Evolutionary conservation across 768 basidiomycete genomes (phyloP).

Genomic region (Tulasnella sp.): DNA sequence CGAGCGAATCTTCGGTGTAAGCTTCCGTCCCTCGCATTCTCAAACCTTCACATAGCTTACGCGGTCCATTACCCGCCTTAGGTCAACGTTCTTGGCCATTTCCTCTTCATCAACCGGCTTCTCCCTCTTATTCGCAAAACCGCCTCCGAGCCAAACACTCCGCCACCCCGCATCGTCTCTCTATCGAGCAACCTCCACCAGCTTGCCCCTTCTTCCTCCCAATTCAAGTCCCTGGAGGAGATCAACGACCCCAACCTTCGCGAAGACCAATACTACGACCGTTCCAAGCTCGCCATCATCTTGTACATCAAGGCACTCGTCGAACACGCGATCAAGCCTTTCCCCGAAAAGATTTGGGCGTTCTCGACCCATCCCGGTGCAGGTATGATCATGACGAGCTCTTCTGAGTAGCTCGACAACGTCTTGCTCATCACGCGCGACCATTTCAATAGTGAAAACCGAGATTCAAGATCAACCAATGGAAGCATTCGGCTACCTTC

Average conservation of each 20-base stretch:
- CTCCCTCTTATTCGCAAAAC: slow-evolving; percentile 37
- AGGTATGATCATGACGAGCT: not conserved
- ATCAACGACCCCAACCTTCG: slow-evolving; percentile 32
- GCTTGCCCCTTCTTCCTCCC: slow-evolving; percentile 30
- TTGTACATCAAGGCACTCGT: slow-evolving; percentile 32
- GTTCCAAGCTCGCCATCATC: slow-evolving; percentile 39
- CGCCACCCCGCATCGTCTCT: slow-evolving; percentile 36
- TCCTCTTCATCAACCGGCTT: slow-evolving; percentile 38
- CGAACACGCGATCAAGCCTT: slow-evolving; percentile 32
- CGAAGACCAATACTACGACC: slow-evolving; percentile 33
- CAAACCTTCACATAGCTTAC: not conserved
- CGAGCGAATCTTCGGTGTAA: slow-evolving; percentile 23
- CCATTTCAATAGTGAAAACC: slow-evolving; percentile 26
- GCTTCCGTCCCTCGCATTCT: not conserved
- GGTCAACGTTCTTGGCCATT: slow-evolving; percentile 37
- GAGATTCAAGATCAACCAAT: slow-evolving; percentile 30
- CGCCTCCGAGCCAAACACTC: slow-evolving; percentile 24
- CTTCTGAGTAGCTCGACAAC: not conserved
- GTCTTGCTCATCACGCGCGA: not conserved
- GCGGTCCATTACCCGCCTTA: not conserved
- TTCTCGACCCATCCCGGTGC: slow-evolving; percentile 31
- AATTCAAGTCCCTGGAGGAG: slow-evolving; percentile 36
- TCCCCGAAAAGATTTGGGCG: slow-evolving; percentile 29
- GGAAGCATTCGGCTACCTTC: slow-evolving; percentile 16
- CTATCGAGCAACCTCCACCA: slow-evolving; percentile 37